Base-by-base conservation (phyloP, 352 stramenopile species). In the Phytophthora capsici region DNA sequence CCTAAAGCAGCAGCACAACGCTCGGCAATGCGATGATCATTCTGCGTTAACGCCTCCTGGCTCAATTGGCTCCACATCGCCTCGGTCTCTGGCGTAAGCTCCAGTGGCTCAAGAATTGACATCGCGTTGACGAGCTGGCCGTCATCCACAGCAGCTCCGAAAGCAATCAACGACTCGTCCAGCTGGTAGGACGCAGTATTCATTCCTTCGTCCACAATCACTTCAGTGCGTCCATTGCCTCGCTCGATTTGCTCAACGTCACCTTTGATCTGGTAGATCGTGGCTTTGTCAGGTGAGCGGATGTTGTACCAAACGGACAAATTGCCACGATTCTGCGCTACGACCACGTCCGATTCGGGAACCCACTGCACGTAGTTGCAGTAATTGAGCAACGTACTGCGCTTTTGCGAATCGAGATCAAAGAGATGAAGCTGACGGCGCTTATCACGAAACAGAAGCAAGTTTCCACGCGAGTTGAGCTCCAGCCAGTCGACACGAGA, bases 351-450 rank as follows among this genome's bases (percentile, higher is more conserved):
- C 52, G 85, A 97, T 28, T 96, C 87, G n/a, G 95, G 95, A 8
- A 98, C 95, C 95, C 95, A 98, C 72, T 98, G 94, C 38, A 98
- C 95, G 68, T 98, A 98, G 62, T 93, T 98, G 78, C 93, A 98
- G 75, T 97, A 97, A 59, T 94, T 97, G 17, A 98, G 81, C 36
- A 98, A 69, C 13, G 91, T 97, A 22, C 75, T 93, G 19, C 89
- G 84, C 37, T 78, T 84, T 57, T 98, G 92, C 9, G 81, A 72
- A 20, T 94, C 82, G 20, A 98, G 69, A 61, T 98, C 94, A 70
- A 96, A 98, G 8, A 98, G 65, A 50, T 98, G 91, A 32, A 98
- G 73, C 48, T 96, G 87, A 0, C 90, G 83, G 7, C 89, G 75
- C 72, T 96, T 97, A 77, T 98, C 95, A 4, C 95, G 86, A 77